These are phyloP conservation scores for Periconia sp. DNA, from an alignment of 2,329 filamentous ascomycete genomes.

Conservation along the genomic window DNA sequence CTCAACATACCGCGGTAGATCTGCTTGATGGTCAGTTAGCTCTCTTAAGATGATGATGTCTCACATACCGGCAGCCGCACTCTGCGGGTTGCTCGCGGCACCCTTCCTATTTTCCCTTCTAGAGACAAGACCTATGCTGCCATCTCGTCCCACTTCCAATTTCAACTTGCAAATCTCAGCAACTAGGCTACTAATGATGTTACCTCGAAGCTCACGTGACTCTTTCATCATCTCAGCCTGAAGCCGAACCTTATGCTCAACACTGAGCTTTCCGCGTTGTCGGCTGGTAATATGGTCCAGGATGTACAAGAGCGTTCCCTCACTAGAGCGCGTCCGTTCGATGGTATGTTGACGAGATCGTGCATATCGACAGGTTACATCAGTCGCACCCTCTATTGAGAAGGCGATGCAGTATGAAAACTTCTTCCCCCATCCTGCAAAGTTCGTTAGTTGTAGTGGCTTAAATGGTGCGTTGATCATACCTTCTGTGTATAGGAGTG, in stretches of 20 bases:
- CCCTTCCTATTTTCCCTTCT: too few relatives aligned
- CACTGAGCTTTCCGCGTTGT: constrained; percentile 81
- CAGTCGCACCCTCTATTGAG: constrained; percentile 80
- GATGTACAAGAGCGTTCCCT: constrained; percentile 89
- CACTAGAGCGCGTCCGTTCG: constrained; percentile 78
- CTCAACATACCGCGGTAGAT: too few relatives aligned
- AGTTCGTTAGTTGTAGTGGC: constrained; percentile 13
- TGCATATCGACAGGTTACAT: constrained; percentile 70
- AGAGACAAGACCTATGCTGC: too few relatives aligned
- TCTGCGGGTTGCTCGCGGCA: too few relatives aligned
- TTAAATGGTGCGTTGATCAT: constrained; percentile 35
- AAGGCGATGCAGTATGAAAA: constrained; percentile 98
- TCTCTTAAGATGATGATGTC: too few relatives aligned
- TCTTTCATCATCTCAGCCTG: constrained; percentile 81
- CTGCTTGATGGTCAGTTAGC: too few relatives aligned
- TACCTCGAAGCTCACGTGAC: constrained; percentile 75
- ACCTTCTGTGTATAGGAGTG: constrained; percentile 87
- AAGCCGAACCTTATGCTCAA: constrained; percentile 81
- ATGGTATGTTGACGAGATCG: constrained; percentile 71
- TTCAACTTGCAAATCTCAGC: too few relatives aligned
- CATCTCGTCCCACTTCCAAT: too few relatives aligned
- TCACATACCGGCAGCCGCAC: too few relatives aligned
- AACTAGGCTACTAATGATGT: too few relatives aligned
- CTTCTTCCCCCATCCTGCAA: constrained; percentile 84
- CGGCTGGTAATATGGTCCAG: constrained; percentile 88